A percentile compares a stretch with the other conserved stretches of the same genome.
These are phyloP conservation scores for Saturnispora saitoi DNA, from an alignment of 805 yeast genomes.

Conservation along the genomic window DNA sequence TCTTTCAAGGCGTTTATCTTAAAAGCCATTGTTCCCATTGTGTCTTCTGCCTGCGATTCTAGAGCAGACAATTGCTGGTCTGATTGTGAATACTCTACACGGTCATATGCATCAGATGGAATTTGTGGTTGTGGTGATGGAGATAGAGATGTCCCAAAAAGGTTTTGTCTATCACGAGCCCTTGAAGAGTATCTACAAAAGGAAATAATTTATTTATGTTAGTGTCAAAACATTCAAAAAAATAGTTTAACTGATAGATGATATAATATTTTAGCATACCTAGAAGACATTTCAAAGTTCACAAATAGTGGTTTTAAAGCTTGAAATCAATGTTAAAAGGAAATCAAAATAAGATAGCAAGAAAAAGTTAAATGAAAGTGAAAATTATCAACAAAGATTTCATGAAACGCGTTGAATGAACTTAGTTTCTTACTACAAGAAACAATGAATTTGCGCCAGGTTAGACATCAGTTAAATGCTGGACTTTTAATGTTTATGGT, in stretches of 20 bases:
- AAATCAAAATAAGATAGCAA: not conserved
- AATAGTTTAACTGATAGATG: too few species aligned
- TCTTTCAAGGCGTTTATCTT: conserved; percentile 49
- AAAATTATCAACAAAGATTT: conserved; percentile 1
- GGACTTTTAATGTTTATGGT: conserved; percentile 68
- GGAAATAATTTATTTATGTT: not conserved
- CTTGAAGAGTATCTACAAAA: conserved; percentile 5
- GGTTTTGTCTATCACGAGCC: conserved; percentile 8
- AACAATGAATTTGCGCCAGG: conserved; percentile 24
- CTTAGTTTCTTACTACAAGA: not conserved
- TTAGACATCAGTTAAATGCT: conserved; percentile 30
- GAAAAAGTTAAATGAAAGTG: not conserved
- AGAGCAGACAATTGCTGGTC: conserved; percentile 49
- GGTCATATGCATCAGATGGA: conserved; percentile 35
- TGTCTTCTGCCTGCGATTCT: conserved; percentile 61
- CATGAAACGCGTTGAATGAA: not conserved
- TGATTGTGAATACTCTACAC: conserved; percentile 30
- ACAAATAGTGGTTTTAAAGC: not conserved
- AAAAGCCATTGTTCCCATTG: conserved; percentile 43
- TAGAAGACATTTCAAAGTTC: conserved; percentile 13
- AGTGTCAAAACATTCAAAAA: not conserved
- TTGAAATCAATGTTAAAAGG: not conserved
- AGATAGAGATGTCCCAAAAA: conserved; percentile 5
- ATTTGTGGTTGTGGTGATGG: conserved; percentile 19
- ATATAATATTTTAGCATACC: conserved; percentile 12